These are phyloP conservation scores for Penicillium sp. DNA, from an alignment of 2,329 filamentous ascomycete species.

Conservation along the genomic window DNA sequence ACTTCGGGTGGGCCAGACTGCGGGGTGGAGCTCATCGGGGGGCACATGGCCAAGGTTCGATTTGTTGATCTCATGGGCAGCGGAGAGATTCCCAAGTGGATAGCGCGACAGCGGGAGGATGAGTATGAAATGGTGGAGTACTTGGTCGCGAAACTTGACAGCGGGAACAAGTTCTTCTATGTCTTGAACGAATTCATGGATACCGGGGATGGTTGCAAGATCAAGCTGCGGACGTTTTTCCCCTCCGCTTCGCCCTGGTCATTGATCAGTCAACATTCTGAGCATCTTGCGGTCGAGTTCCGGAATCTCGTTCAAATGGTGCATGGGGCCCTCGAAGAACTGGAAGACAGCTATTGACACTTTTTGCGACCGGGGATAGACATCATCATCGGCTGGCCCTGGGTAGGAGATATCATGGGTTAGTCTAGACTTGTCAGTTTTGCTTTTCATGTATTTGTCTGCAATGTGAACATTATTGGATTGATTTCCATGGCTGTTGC, in stretches of 20 bases:
- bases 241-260: slow-evolving; percentile 2
- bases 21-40: slow-evolving; percentile 4
- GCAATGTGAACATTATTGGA: neutral
- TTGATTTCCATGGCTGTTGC: neutral
- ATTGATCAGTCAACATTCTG: neutral
- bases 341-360: slow-evolving; percentile 3
- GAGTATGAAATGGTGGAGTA: slow-evolving; percentile 3
- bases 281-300: slow-evolving; percentile 6
- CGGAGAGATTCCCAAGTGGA: neutral
- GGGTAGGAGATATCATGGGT: neutral
- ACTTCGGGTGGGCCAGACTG: neutral
- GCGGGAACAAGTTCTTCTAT: slow-evolving; percentile 3
- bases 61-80: neutral
- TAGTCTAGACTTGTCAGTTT: neutral
- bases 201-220: slow-evolving; percentile 1
- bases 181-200: slow-evolving; percentile 7
- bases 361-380: neutral
- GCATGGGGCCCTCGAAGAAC: neutral
- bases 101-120: neutral
- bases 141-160: slow-evolving; percentile 2
- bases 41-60: slow-evolving; percentile 3
- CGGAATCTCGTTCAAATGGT: slow-evolving; percentile 4
- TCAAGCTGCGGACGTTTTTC: slow-evolving; percentile 3
- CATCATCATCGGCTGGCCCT: neutral
- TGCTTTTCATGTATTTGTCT: neutral